These are phyloP conservation scores for Oryza australiensis DNA, from an alignment of 176 grass and related monocot genomes.

Conservation along the genomic window DNA sequence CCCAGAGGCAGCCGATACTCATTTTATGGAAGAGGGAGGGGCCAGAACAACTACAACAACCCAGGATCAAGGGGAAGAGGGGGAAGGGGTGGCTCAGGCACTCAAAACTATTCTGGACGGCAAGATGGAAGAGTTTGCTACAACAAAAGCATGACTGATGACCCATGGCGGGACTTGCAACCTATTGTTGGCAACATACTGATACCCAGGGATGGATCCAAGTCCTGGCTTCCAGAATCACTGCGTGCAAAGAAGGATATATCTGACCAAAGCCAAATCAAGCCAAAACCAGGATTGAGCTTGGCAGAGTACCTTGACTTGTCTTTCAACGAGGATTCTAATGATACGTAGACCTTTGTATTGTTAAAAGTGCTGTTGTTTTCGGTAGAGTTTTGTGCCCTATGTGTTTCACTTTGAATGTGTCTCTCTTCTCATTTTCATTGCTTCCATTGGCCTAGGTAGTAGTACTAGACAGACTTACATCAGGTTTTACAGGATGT, in stretches of 20 bases:
- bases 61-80: slow-evolving; percentile 43
- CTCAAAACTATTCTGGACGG: slow-evolving; percentile 23
- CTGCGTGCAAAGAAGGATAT: slow-evolving; percentile 32
- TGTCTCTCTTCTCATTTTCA: neutral
- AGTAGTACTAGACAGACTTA: neutral
- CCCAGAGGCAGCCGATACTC: slow-evolving; percentile 33
- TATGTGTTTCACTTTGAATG: neutral
- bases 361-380: neutral
- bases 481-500: neutral
- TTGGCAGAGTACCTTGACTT: slow-evolving; percentile 51
- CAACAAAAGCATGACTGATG: slow-evolving; percentile 46
- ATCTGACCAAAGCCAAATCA: slow-evolving; percentile 26
- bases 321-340: slow-evolving; percentile 50
- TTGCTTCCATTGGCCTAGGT: neutral
- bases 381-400: neutral
- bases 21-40: slow-evolving; percentile 41
- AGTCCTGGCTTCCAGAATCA: slow-evolving; percentile 43
- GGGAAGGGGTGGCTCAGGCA: slow-evolving; percentile 24
- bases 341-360: slow-evolving; percentile 6
- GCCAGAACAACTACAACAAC: slow-evolving; percentile 20
- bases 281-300: slow-evolving; percentile 29
- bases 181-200: slow-evolving; percentile 56
- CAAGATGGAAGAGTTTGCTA: slow-evolving; percentile 22
- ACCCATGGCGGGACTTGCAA: slow-evolving; percentile 48
- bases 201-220: slow-evolving; percentile 13